Evolutionary conservation across 176 grass and related monocot species (phyloP).

Genomic region (Raddia distichophylla): DNA sequence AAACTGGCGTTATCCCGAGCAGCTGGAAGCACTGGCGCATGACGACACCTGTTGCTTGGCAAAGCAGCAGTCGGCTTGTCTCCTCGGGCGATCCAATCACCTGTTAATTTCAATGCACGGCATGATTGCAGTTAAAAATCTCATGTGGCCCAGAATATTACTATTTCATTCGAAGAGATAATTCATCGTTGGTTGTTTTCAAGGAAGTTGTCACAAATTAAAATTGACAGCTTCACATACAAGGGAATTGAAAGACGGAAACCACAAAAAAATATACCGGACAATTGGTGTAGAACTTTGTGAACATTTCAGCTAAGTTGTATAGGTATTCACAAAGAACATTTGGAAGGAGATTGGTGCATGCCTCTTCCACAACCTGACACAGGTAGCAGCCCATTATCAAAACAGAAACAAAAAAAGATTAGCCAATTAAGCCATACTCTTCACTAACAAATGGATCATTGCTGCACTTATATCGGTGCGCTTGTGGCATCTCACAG

Average conservation of each 20-base stretch:
- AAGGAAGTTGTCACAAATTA: not conserved
- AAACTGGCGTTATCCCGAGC: conserved; percentile 68
- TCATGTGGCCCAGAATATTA: not conserved
- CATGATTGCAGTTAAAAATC: not conserved
- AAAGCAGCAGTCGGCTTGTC: conserved; percentile 66
- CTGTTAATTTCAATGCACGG: conserved; percentile 34
- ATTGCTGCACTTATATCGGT: not conserved
- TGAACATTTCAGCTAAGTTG: conserved; percentile 95
- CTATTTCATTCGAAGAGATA: not conserved
- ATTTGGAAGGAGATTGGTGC: conserved; percentile 85
- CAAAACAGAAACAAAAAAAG: not conserved
- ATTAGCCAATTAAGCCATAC: not conserved
- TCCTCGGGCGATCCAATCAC: conserved; percentile 72
- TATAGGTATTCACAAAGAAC: conserved; percentile 95
- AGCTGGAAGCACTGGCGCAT: conserved; percentile 74
- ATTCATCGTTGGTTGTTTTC: not conserved
- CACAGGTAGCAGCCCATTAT: conserved; percentile 33
- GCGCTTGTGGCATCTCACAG: not conserved
- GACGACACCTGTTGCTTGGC: conserved; percentile 61
- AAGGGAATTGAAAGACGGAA: not conserved
- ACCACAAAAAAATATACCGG: conserved; percentile 50
- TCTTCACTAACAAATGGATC: not conserved
- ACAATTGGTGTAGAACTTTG: conserved; percentile 88
- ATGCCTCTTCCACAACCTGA: conserved; percentile 93
- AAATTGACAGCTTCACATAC: not conserved